Evolutionary conservation across 2,329 filamentous ascomycete species (phyloP).

Genomic region (Trichoderma sp.): DNA sequence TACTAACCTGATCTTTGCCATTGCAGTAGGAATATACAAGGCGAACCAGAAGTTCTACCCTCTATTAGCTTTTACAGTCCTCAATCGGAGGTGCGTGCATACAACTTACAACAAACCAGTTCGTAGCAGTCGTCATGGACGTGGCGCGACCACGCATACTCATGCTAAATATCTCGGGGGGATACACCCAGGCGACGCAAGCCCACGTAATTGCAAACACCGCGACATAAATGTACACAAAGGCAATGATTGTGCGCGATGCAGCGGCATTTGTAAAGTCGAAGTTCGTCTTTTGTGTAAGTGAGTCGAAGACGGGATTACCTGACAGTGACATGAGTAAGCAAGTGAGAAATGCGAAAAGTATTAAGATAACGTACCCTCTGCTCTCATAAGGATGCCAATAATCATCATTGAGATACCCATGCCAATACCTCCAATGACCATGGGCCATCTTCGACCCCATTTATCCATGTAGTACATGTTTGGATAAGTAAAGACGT

Average conservation of each 20-base stretch:
- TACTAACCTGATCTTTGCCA: conserved; percentile 28
- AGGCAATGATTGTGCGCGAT: conserved; percentile 63
- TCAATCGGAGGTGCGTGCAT: fast-evolving
- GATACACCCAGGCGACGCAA: conserved; percentile 65
- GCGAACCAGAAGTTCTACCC: conserved; percentile 29
- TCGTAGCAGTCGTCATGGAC: conserved; percentile 30
- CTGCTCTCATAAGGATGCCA: conserved; percentile 28
- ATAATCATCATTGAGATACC: conserved; percentile 30
- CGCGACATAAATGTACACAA: conserved; percentile 64
- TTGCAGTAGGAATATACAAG: conserved; percentile 29
- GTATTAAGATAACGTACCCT: neutral
- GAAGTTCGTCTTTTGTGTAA: conserved; percentile 29
- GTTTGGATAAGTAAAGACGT: conserved; percentile 29
- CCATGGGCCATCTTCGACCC: conserved; percentile 28
- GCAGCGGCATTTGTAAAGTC: conserved; percentile 51
- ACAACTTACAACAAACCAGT: conserved; percentile 28
- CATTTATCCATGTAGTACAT: conserved; percentile 31
- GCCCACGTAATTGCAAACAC: conserved; percentile 64
- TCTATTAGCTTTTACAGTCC: neutral
- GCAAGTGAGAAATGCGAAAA: neutral
- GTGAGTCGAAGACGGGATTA: conserved; percentile 25
- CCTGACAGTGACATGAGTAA: neutral
- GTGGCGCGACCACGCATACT: conserved; percentile 34
- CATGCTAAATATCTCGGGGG: conserved; percentile 55
- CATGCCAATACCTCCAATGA: conserved; percentile 28